Base-by-base conservation (phyloP, 352 stramenopile genomes). In the Halophytophthora batemanensis region DNA sequence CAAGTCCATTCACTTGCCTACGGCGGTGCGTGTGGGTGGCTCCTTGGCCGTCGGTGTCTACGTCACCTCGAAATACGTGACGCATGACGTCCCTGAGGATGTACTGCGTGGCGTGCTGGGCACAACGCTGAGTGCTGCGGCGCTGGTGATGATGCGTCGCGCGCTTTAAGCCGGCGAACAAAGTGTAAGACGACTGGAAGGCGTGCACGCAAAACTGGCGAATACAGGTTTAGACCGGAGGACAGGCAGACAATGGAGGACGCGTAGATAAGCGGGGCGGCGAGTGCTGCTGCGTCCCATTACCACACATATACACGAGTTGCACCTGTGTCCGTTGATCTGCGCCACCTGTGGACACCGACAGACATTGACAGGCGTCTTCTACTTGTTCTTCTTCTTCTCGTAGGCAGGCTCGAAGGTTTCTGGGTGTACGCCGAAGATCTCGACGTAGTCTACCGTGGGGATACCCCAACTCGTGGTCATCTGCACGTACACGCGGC, bases 41-140 rank as follows among this genome's bases (percentile, higher is more conserved):
- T 70, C 78, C 17, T 57, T 93, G 18, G 75, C 77, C 23, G 38
- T 63, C 42, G 73, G 78, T 11, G 81, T 91, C 12, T 90, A 84
- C 50, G 18, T 83, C 41, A 93, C 83, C 31, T 93, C 83, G 56
- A 89, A 93, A 58, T 93, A 87, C 55, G 62, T 93, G 18, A 93
- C 83, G 2, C 77, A 87, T 42, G 61, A 90, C 25, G 70, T 93
- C 14, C 78, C 78, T 3, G 81, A 93, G 53, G 81, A 89, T 45
- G 59, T 76, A 48, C 64, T 93, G 45, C 83, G 83, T 22, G 74
- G 66, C 19, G 75, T 93, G n/a, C 59, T 93, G 31, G 78, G 70
- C 29, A 77, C 71, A 21, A 91, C 83, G 33, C 74, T 93, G 2
- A 63, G 70, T 53, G 71, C 77, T 6, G 82, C 83, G 0, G 83